A percentile compares a stretch with the other conserved stretches of the same genome.
phyloP scores from a whole-genome alignment of 2,329 filamentous ascomycete genomes.

The Colletotrichum sp. region DNA sequence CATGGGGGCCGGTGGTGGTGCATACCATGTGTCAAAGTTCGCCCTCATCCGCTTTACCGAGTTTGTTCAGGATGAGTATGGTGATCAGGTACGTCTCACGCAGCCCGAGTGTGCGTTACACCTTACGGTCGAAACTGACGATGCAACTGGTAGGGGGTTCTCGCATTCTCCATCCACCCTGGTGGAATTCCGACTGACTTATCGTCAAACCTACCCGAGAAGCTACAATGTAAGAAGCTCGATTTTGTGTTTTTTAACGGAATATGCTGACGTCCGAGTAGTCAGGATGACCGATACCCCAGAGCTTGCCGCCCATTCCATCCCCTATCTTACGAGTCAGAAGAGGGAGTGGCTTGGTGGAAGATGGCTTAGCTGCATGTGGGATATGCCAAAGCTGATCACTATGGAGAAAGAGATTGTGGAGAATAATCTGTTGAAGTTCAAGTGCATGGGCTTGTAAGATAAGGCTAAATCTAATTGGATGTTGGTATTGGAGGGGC shows the following conservation, averaged over 20 bases:
- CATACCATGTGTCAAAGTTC: slow-evolving; percentile 54
- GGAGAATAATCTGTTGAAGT: slow-evolving; percentile 11
- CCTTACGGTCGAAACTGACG: not conserved
- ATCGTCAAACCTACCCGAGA: slow-evolving; percentile 17
- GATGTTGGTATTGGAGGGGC: not conserved
- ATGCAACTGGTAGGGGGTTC: slow-evolving; percentile 35
- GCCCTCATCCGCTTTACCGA: slow-evolving; percentile 55
- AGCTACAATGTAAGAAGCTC: slow-evolving; percentile 1
- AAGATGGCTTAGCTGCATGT: slow-evolving; percentile 21
- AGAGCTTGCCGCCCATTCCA: slow-evolving; percentile 17
- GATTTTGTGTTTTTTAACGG: rapidly evolving
- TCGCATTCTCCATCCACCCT: slow-evolving; percentile 45
- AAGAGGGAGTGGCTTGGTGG: slow-evolving; percentile 19
- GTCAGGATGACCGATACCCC: slow-evolving; percentile 22
- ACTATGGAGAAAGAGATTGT: slow-evolving; percentile 10
- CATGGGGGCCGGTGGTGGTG: slow-evolving; percentile 36
- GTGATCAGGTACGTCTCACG: not conserved
- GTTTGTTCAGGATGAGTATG: slow-evolving; percentile 51
- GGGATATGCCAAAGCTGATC: slow-evolving; percentile 15
- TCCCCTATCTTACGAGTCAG: slow-evolving; percentile 12
- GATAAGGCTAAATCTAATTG: not conserved
- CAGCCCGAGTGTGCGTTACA: rapidly evolving
- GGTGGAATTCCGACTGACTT: slow-evolving; percentile 41
- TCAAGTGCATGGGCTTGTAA: slow-evolving; percentile 16
- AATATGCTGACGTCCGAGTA: not conserved